Evolutionary conservation across 352 stramenopile species (phyloP).

Genomic region (Salisapilia sapeloensis): DNA sequence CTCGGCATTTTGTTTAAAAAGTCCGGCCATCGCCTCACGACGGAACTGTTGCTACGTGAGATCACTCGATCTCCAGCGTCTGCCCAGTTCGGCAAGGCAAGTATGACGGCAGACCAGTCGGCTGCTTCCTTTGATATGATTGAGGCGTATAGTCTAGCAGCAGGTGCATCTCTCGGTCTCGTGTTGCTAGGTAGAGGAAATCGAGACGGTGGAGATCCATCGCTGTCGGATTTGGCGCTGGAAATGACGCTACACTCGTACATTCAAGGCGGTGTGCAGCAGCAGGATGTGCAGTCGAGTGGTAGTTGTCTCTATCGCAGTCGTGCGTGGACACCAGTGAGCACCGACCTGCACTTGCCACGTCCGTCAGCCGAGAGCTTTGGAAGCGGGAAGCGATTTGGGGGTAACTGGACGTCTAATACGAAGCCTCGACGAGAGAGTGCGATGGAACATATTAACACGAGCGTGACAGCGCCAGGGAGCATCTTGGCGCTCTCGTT

Average conservation of each 20-base stretch:
- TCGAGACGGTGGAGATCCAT: constrained; percentile 49
- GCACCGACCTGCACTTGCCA: constrained; percentile 3
- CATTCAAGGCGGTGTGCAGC: constrained; percentile 72
- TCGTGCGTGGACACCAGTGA: constrained; percentile 28
- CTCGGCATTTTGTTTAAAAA: constrained; percentile 94
- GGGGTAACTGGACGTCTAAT: no score
- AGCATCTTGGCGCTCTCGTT: constrained; percentile 89
- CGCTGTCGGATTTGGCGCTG: constrained; percentile 90
- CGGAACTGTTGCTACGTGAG: constrained; percentile 93
- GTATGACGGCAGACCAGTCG: constrained; percentile 19
- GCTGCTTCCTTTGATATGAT: constrained; percentile 71
- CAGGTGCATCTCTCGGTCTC: constrained; percentile 90
- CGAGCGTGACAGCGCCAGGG: constrained; percentile 88
- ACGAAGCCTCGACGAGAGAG: no score
- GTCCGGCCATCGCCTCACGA: constrained; percentile 93
- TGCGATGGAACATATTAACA: constrained; percentile 83
- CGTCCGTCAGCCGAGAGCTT: not conserved
- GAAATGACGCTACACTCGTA: constrained; percentile 94
- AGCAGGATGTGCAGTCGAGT: constrained; percentile 19
- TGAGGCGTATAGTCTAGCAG: constrained; percentile 88
- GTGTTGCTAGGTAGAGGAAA: constrained; percentile 83
- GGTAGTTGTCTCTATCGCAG: constrained; percentile 57
- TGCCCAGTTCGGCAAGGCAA: constrained; percentile 34
- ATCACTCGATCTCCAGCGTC: constrained; percentile 83
- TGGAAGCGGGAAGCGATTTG: not conserved